Evolutionary conservation across 1,284 basidiomycete species (phyloP), one percentile per base, ranked within the genome.

Genomic region (Marasmius sp.): DNA sequence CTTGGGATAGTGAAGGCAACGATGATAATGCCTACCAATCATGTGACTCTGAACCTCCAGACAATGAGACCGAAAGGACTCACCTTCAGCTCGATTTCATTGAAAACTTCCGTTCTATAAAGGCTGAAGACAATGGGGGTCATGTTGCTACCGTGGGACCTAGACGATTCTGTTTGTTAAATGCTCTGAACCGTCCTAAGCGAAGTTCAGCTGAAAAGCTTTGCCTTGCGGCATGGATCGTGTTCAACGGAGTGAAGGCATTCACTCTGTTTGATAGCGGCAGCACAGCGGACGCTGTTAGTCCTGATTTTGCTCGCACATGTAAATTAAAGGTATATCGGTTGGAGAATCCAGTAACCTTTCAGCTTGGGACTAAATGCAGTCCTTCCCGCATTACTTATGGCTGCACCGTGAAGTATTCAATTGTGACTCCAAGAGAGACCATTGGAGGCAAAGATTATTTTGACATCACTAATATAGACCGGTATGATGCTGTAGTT

Each of bases 331-430:
- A 60, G 1, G 10, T 41, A 1, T 61, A 68, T 37, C 62, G 59
- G 11, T 60, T 73, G 0, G 64, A 65, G 20, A 58, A 70, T 9
- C 70, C 61, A 18, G 60, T 68, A 0, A 47, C 59, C 0, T 62
- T 73, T 0, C 69, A 72, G 53, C 63, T 73, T 0, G 70, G 70
- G 0, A 67, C 65, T 22, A 54, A 63, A 0, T 69, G 70, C 5
- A 71, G 68, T 51, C 57, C 62, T 0, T 67, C 71, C 0, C 62
- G 58, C 9, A 71, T 72, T 22, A 68, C 62, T 38, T 69, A 62
- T 58, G 72, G 71, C 6, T 56, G 62, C 6, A 41, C 53, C 2
- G n/a, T 39, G 1, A n/a, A 39, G 11, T 60, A 50, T 16, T 16
- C 10, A n/a, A 14, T 54, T 9, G 11, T 14, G 5, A 38, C 34